Evolutionary conservation across 176 grass and related monocot genomes (phyloP).

Genomic region (Poa annua): DNA sequence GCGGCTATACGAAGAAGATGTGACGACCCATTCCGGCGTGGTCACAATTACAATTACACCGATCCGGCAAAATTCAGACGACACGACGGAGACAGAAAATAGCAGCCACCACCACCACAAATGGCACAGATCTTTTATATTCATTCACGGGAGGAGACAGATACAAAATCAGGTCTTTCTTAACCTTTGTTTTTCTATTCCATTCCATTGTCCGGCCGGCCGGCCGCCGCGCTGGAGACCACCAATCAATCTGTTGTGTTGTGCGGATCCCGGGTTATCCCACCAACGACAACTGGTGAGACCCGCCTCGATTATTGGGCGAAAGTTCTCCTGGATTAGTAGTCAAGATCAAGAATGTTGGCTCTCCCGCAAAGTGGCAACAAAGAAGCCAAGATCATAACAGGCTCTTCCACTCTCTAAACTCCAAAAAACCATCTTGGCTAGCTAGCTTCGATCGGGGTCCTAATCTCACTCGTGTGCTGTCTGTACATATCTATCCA

Average conservation of each 20-base stretch:
- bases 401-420: neutral
- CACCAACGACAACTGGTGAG: neutral
- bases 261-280: conserved; percentile 3
- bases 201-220: too few species aligned
- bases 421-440: neutral
- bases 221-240: conserved; percentile 5
- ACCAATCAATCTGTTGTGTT: neutral
- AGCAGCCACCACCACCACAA: neutral
- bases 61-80: neutral
- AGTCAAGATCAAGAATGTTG: neutral
- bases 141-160: neutral
- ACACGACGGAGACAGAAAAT: neutral
- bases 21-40: neutral
- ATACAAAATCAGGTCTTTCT: conserved; percentile 19
- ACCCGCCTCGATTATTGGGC: neutral
- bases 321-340: neutral
- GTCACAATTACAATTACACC: conserved; percentile 4
- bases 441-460: neutral
- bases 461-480: neutral
- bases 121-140: neutral
- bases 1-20: too few species aligned
- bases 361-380: neutral
- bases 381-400: conserved; percentile 6
- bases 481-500: neutral
- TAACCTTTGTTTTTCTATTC: neutral